Evolutionary conservation across 208 protist species (phyloP).

Genomic region (Novymonas esmeraldas): DNA sequence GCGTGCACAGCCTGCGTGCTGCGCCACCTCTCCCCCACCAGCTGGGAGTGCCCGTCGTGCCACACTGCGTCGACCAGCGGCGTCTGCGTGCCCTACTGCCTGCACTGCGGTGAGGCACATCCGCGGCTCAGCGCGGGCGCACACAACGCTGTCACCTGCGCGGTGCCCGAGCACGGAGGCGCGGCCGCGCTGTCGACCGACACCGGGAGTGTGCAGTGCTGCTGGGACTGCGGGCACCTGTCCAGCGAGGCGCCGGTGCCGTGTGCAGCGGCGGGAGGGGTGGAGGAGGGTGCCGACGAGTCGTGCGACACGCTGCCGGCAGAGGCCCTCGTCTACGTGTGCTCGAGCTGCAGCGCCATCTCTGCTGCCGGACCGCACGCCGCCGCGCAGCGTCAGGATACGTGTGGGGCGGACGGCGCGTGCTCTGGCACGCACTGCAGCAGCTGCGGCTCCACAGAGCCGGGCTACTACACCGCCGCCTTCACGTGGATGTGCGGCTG

Average conservation of each 20-base stretch:
- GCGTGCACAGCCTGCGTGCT: conserved; percentile 52
- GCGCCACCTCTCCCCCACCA: conserved; percentile 33
- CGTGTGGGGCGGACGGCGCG: neutral
- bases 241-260: neutral
- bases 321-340: conserved; percentile 19
- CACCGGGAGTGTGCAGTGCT: neutral
- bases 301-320: conserved; percentile 6
- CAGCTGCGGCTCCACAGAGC: conserved; percentile 9
- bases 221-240: conserved; percentile 13
- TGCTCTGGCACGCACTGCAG: conserved; percentile 14
- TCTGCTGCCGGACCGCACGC: neutral
- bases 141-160: neutral
- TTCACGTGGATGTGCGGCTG: conserved; percentile 82
- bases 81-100: conserved; percentile 41
- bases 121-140: conserved; percentile 12
- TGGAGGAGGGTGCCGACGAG: neutral
- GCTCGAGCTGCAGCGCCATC: conserved; percentile 14
- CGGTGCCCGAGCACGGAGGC: neutral
- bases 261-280: neutral
- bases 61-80: conserved; percentile 36
- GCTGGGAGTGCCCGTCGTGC: conserved; percentile 64
- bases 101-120: conserved; percentile 60
- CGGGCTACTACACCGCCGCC: conserved; percentile 41
- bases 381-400: conserved; percentile 4
- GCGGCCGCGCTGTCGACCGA: neutral